Percentiles rank a stretch among this genome's conserved stretches.
Evolutionary conservation across 768 basidiomycete species (phyloP).

Genomic region (Russula earlei): DNA sequence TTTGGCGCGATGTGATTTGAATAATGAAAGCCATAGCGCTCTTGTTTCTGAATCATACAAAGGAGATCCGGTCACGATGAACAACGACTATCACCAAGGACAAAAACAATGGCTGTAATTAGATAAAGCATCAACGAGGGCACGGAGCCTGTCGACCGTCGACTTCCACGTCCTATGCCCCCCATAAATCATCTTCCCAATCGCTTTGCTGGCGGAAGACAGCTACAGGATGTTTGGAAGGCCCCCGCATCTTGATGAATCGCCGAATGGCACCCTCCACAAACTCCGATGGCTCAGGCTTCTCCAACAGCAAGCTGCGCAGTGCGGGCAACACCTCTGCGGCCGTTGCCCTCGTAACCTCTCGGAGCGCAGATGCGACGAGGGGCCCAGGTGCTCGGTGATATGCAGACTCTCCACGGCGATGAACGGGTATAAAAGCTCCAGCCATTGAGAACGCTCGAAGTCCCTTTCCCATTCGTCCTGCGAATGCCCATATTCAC

Average conservation of each 20-base stretch:
- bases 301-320: neutral
- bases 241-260: neutral
- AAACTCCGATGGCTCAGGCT: neutral
- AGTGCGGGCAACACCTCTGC: conserved; percentile 2
- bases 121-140: too few species aligned
- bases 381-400: neutral
- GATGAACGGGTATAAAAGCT: neutral
- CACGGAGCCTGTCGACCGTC: neutral
- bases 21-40: too few species aligned
- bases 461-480: neutral
- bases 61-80: too few species aligned
- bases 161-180: neutral
- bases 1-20: too few species aligned
- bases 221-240: neutral
- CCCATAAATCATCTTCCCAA: neutral
- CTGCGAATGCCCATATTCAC: neutral
- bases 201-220: neutral
- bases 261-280: neutral
- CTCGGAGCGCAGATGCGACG: neutral
- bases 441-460: neutral
- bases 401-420: neutral
- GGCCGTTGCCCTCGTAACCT: neutral
- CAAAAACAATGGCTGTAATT: too few species aligned
- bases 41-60: too few species aligned
- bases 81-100: too few species aligned